A percentile compares a stretch with the other conserved stretches of the same genome.
These are phyloP conservation scores for Fraxinus dipetala DNA, from an alignment of 305 asterid species.

Conservation along the genomic window DNA sequence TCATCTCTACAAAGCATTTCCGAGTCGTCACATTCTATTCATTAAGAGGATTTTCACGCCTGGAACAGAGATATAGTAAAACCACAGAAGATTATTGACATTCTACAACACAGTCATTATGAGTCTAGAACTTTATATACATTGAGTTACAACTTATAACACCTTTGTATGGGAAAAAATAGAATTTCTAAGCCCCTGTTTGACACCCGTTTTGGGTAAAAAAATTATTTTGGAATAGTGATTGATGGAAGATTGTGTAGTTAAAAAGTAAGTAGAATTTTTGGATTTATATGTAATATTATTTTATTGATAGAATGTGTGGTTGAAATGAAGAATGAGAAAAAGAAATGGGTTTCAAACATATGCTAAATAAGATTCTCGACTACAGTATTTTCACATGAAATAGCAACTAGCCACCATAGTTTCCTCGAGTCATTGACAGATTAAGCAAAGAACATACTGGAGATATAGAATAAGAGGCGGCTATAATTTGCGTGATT, in stretches of 20 bases:
- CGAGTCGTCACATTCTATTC: slow-evolving; percentile 30
- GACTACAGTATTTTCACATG: slow-evolving; percentile 19
- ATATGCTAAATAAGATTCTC: slow-evolving; percentile 26
- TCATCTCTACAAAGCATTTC: slow-evolving; percentile 83
- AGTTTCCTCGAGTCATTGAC: neutral
- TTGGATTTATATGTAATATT: too few relatives aligned
- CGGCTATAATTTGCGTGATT: neutral
- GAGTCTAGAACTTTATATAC: slow-evolving; percentile 21
- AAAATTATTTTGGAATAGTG: too few relatives aligned
- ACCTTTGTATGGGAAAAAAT: slow-evolving; percentile 41
- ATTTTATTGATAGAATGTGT: too few relatives aligned
- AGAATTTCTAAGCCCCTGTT: too few relatives aligned
- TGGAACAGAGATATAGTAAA: slow-evolving; percentile 14
- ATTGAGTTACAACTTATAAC: slow-evolving; percentile 19
- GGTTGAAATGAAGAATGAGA: too few relatives aligned
- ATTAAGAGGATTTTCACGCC: neutral
- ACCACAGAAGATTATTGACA: slow-evolving; percentile 13
- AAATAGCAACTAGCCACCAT: slow-evolving; percentile 12
- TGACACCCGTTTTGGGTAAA: too few relatives aligned
- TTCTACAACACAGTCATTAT: slow-evolving; percentile 15
- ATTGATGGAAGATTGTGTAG: too few relatives aligned
- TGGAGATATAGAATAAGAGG: neutral
- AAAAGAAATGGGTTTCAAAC: too few relatives aligned
- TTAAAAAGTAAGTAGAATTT: too few relatives aligned
- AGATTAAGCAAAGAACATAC: neutral